A percentile compares a stretch with the other conserved stretches of the same genome.
Evolutionary conservation across 2,329 filamentous ascomycete genomes (phyloP).

Genomic region (Fusarium mundagurra): DNA sequence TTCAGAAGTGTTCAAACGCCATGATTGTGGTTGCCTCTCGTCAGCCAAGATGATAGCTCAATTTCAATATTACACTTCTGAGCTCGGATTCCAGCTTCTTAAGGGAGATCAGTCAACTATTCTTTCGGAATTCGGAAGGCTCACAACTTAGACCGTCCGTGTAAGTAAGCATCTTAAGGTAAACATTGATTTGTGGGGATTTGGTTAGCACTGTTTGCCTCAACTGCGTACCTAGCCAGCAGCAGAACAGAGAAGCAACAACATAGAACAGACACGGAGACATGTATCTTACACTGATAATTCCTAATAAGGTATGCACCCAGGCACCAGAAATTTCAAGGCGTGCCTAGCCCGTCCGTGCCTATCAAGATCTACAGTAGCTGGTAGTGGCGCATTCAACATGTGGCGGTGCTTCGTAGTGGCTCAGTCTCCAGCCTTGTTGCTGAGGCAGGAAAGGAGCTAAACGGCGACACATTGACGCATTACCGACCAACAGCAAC

Average conservation of each 20-base stretch:
- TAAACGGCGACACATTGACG: conserved; percentile 29
- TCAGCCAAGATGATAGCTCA: not conserved
- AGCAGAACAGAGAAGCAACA: not conserved
- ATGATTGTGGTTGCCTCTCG: conserved; percentile 8
- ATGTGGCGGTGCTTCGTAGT: conserved; percentile 29
- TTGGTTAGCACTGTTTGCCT: not conserved
- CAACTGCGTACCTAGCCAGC: not conserved
- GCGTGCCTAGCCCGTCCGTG: not conserved
- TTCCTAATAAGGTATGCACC: not conserved
- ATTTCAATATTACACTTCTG: not conserved
- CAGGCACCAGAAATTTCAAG: not conserved
- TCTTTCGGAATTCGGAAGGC: not conserved
- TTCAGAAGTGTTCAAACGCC: conserved; percentile 15
- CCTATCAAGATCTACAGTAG: not conserved
- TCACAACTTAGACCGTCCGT: not conserved
- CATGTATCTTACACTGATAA: not conserved
- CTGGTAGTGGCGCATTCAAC: not conserved
- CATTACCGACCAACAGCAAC: conserved; percentile 30
- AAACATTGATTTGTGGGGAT: not conserved
- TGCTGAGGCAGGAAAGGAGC: conserved; percentile 42
- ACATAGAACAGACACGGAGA: not conserved
- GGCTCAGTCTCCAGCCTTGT: conserved; percentile 37
- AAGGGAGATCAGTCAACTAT: not conserved
- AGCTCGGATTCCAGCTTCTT: not conserved
- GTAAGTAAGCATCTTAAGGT: not conserved